Evolutionary conservation across 225 moss, liverwort and hornwort genomes (phyloP).

Genomic region (Physcomitrium patens): DNA sequence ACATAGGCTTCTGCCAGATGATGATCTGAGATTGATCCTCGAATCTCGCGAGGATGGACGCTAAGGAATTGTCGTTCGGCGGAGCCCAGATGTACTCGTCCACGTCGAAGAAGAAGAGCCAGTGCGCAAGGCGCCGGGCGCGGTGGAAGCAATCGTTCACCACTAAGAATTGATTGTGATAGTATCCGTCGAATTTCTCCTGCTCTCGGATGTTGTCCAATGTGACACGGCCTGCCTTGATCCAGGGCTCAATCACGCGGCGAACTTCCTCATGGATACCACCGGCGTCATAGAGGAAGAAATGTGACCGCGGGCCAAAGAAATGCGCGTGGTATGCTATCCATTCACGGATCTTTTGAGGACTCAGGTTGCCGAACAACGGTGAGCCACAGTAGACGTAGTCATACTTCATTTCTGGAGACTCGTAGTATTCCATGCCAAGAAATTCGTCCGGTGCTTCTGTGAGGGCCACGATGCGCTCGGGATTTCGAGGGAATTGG

Average conservation of each 20-base stretch:
- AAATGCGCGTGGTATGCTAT: slow-evolving; percentile 50
- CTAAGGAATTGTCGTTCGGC: slow-evolving; percentile 28
- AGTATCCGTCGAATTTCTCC: slow-evolving; percentile 52
- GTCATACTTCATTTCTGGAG: slow-evolving; percentile 25
- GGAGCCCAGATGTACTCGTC: slow-evolving; percentile 56
- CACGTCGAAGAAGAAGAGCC: slow-evolving; percentile 60
- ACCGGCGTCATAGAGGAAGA: slow-evolving; percentile 56
- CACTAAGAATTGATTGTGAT: slow-evolving; percentile 61
- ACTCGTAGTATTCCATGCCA: slow-evolving; percentile 33
- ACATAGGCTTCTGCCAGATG: slow-evolving; percentile 47
- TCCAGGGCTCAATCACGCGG: slow-evolving; percentile 50
- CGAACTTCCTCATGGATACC: slow-evolving; percentile 51
- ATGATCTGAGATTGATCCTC: slow-evolving; percentile 39
- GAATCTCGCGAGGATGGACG: slow-evolving; percentile 27
- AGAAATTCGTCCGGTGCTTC: slow-evolving; percentile 39
- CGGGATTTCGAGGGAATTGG: slow-evolving; percentile 32
- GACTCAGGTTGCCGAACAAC: slow-evolving; percentile 47
- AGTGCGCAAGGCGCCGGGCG: slow-evolving; percentile 53
- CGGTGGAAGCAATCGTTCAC: slow-evolving; percentile 60
- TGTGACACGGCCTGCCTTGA: slow-evolving; percentile 35
- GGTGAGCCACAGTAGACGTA: slow-evolving; percentile 59
- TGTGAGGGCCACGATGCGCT: slow-evolving; percentile 34
- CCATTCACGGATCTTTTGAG: slow-evolving; percentile 61
- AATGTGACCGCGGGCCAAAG: slow-evolving; percentile 47
- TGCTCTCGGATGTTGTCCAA: slow-evolving; percentile 50